Conservation (phyloP, 78 protist genomes). For the Tieghemostelium lacteum region DNA sequence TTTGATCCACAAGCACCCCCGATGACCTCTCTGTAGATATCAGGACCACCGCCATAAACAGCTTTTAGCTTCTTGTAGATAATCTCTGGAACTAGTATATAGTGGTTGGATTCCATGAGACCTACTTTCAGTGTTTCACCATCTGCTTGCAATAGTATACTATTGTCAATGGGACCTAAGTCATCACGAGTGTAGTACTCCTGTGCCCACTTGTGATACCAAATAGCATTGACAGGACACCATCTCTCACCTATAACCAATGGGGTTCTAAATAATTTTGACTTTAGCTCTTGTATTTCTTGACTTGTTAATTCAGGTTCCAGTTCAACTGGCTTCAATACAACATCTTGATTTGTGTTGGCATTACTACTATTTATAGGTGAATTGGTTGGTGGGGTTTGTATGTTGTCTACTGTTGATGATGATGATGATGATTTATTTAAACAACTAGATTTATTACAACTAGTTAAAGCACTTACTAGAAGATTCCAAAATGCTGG, state of each 20-base stretch:
- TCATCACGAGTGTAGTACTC: neutral
- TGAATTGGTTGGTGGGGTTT: no score
- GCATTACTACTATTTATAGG: no score
- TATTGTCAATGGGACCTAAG: neutral
- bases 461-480: conserved; percentile 24
- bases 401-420: no score
- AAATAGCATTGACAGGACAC: neutral
- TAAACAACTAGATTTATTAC: conserved; percentile 38
- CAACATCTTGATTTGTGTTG: no score
- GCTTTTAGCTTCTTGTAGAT: neutral
- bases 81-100: neutral
- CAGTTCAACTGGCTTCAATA: no score
- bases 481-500: conserved; percentile 82
- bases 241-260: neutral
- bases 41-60: neutral
- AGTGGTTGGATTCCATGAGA: neutral
- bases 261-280: neutral
- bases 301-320: neutral
- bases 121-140: neutral
- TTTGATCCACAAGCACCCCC: neutral
- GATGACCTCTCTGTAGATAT: neutral
- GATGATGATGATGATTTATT: no score
- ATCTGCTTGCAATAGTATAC: neutral
- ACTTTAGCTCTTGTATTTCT: neutral
- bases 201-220: neutral